phyloP scores from a whole-genome alignment of 352 stramenopile species.

The Phytophthora citricola region DNA sequence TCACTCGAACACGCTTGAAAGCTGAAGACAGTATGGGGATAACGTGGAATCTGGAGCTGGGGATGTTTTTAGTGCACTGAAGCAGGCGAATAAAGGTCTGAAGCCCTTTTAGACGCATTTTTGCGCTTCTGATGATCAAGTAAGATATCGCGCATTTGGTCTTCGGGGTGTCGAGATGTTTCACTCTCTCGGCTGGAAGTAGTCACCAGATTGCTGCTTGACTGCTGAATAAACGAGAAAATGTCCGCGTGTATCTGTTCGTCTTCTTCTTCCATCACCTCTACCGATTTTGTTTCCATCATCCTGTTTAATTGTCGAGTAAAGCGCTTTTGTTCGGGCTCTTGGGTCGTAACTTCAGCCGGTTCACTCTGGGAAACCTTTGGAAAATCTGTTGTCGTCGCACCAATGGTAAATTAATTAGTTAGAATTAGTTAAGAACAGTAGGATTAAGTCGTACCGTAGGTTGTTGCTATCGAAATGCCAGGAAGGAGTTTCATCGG shows the following conservation, averaged over 20 bases:
- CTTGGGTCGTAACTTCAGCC: conserved; percentile 5
- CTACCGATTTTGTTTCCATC: conserved; percentile 76
- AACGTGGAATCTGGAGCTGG: conserved; percentile 70
- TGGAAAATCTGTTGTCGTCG: conserved; percentile 39
- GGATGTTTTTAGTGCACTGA: conserved; percentile 56
- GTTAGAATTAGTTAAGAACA: conserved; percentile 1
- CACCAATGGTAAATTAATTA: conserved; percentile 7
- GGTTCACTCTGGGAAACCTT: conserved; percentile 19
- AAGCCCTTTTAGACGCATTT: conserved; percentile 65
- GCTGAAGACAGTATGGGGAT: conserved; percentile 76
- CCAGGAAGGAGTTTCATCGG: conserved; percentile 78
- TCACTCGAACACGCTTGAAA: conserved; percentile 62
- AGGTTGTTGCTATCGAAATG: conserved; percentile 59
- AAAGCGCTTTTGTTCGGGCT: conserved; percentile 47
- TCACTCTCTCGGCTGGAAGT: conserved; percentile 8
- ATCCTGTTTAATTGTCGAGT: conserved; percentile 66
- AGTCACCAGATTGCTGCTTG: conserved; percentile 24
- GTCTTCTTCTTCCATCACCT: conserved; percentile 86
- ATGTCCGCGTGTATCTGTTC: conserved; percentile 84
- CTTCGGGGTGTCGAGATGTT: conserved; percentile 38
- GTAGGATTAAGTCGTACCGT: conserved; percentile 44
- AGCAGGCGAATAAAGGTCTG: conserved; percentile 72
- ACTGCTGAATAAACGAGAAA: conserved; percentile 83
- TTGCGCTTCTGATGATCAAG: conserved; percentile 55
- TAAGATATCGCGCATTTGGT: conserved; percentile 58